Conservation (phyloP, 2,329 filamentous ascomycete genomes). For the Lecanicillium sp. region DNA sequence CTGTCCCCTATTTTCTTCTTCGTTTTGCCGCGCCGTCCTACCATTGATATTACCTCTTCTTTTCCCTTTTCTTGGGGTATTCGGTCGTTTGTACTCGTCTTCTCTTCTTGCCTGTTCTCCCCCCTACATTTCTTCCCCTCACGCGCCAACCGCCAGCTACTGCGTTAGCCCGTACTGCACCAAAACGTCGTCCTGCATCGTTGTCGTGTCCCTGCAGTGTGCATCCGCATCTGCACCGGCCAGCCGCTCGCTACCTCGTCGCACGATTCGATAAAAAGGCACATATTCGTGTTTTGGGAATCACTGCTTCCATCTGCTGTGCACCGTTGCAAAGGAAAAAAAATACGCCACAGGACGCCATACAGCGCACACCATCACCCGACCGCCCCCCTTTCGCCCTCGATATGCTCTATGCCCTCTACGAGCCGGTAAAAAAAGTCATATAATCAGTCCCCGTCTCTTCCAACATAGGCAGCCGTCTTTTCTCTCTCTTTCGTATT, state of each 20-base stretch:
- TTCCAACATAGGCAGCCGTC: not conserved
- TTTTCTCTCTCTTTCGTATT: not conserved
- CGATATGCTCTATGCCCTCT: not conserved
- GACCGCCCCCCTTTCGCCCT: not conserved
- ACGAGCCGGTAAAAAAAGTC: not conserved
- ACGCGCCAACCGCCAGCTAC: not conserved
- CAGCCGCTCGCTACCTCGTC: not conserved
- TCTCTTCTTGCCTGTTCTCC: not conserved
- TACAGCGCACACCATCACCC: not conserved
- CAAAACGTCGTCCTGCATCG: not conserved
- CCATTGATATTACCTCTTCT: not conserved
- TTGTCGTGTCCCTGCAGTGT: not conserved
- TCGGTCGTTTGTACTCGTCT: not conserved
- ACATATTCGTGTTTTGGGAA: no score
- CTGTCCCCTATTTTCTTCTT: no score
- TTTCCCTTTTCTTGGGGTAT: not conserved
- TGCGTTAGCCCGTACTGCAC: not conserved
- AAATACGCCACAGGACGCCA: conserved; percentile 1
- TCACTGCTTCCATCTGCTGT: not conserved
- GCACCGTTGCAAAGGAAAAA: not conserved
- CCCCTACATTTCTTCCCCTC: no score
- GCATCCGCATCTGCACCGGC: conserved; percentile 6
- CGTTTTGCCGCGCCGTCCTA: no score
- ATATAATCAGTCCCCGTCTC: not conserved
- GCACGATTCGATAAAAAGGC: no score